Evolutionary conservation across 768 basidiomycete genomes (phyloP), one percentile per base, ranked within the genome.

Genomic region (Rhodosporidiobolus odoratus): DNA sequence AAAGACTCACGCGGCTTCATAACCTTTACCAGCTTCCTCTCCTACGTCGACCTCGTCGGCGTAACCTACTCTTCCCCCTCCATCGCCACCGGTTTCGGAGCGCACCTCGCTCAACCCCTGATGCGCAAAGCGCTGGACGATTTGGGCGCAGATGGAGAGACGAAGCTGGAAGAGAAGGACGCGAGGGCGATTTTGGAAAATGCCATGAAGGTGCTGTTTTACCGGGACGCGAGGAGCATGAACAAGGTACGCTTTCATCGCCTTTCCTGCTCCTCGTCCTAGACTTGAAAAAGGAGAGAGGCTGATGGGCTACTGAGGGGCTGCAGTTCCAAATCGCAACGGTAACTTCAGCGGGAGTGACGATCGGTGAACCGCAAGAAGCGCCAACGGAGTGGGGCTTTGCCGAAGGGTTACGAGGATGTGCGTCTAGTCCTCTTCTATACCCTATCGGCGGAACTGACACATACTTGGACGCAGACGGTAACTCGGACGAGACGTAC

Each of bases 31-130:
- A 96, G 93, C 30, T 97, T 96, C 84, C 81, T 98, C 58, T 87
- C 92, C 10, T 97, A 88, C 77, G 94, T 99, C 56, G 95, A 99
- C 80, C 84, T 98, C 10, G 84, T 95, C 30, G 96, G 95, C n/a
- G 95, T 92, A 35, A 99, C 96, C 0, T 98, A 98, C 80, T 84
- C 89, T 15, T 87, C 95, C 4, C 88, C 92, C 21, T 93, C 93
- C 9, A 85, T 99, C 30, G 96, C 94, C 4, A 97, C 96, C 1
- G 95, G 96, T 0, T 96, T 91, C 80, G 96, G 95, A 21, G 84
- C 88, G 10, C 88, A 93, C 80, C 89, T 99, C 62, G 96, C 96
- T 10, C 89, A 92, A 76, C 96, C 96, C 1, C 81, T 99, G 9
- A 84, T 99, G 27, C 87, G 96, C 41, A 89, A 89, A 71, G 92